Percentiles rank a stretch among this genome's conserved stretches.
phyloP scores from a whole-genome alignment of 306 rosid species.

The Gillenia trifoliata region DNA sequence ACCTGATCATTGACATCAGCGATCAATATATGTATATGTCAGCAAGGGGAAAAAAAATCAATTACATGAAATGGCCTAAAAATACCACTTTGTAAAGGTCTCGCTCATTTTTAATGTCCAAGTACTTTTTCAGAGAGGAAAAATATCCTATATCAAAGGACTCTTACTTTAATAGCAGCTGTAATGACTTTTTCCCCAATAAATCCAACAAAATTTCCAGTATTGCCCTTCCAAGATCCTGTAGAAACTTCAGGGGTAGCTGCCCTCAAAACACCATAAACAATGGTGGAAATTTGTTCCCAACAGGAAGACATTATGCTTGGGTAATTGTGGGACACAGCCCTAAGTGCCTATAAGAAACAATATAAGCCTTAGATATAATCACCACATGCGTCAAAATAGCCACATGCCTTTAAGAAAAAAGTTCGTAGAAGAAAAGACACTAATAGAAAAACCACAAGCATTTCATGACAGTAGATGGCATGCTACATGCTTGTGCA shows the following conservation, averaged over 20 bases:
- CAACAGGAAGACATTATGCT: slow-evolving; percentile 60
- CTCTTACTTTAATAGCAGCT: slow-evolving; percentile 62
- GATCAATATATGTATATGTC: neutral
- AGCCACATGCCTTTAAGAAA: neutral
- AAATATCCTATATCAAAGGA: neutral
- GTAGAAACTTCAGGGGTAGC: slow-evolving; percentile 42
- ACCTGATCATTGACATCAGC: slow-evolving; percentile 44
- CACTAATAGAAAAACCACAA: neutral
- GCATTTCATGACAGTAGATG: neutral
- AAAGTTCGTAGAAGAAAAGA: neutral
- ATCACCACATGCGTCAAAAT: neutral
- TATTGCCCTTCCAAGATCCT: slow-evolving; percentile 49
- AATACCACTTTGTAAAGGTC: neutral
- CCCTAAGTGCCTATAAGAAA: slow-evolving; percentile 71
- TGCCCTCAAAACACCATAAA: slow-evolving; percentile 45
- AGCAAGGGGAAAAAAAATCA: neutral
- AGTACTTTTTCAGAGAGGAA: neutral
- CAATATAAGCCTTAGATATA: neutral
- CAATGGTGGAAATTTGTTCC: slow-evolving; percentile 59
- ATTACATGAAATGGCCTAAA: neutral
- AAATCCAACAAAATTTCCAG: slow-evolving; percentile 32
- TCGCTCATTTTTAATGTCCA: neutral
- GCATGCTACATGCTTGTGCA: neutral
- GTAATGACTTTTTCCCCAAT: slow-evolving; percentile 61
- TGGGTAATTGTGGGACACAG: slow-evolving; percentile 82